Percentiles rank a stretch among this genome's conserved stretches.
Evolutionary conservation across 257 asterid species (phyloP).

Genomic region (Salvia hispanica): DNA sequence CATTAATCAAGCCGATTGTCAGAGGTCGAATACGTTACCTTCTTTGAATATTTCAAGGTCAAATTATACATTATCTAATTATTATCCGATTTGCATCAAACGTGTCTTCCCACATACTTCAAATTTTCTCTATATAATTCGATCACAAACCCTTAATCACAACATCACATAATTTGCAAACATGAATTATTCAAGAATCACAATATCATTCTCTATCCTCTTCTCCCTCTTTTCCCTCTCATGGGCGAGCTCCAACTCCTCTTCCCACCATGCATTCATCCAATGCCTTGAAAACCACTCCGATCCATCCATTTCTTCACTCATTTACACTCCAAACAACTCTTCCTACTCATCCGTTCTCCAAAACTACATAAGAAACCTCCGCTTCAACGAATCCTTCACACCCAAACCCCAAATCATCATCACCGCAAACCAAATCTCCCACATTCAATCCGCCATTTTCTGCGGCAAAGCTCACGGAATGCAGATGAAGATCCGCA

Average conservation of each 20-base stretch:
- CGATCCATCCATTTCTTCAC: constrained; percentile 44
- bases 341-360: constrained; percentile 53
- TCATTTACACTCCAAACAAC: constrained; percentile 44
- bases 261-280: constrained; percentile 34
- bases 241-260: constrained; percentile 28
- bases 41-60: constrained; percentile 39
- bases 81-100: background rate
- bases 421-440: constrained; percentile 48
- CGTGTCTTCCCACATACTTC: background rate
- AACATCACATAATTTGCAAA: constrained; percentile 11
- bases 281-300: constrained; percentile 42
- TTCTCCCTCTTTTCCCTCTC: constrained; percentile 29
- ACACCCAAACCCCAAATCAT: constrained; percentile 60
- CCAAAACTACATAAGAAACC: constrained; percentile 52
- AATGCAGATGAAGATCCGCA: constrained; percentile 51
- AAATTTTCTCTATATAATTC: constrained; percentile 34
- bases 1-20: background rate
- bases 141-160: background rate
- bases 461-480: constrained; percentile 40
- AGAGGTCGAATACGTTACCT: constrained; percentile 4
- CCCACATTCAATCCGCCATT: constrained; percentile 58
- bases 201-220: constrained; percentile 30
- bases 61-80: constrained; percentile 28
- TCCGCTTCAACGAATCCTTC: constrained; percentile 56
- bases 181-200: constrained; percentile 28